Evolutionary conservation across 345 rosid genomes (phyloP).

Genomic region (Euphorbia pulcherrima): DNA sequence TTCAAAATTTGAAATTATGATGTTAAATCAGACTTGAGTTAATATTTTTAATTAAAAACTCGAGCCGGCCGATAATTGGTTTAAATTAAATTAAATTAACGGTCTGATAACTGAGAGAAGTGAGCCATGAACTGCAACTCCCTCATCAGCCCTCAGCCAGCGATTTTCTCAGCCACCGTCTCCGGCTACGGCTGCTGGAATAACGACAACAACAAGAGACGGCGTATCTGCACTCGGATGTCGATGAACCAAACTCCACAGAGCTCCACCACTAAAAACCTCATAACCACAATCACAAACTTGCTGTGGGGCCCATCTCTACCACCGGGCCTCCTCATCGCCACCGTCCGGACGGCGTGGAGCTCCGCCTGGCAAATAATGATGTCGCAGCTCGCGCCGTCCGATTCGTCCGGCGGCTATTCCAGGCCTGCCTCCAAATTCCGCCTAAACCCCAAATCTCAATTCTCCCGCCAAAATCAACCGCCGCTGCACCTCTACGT

Average conservation of each 20-base stretch:
- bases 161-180: conserved; percentile 7
- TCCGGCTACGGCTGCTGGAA: neutral
- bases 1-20: no score
- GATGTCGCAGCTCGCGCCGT: conserved; percentile 94
- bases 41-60: no score
- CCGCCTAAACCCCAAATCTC: conserved; percentile 37
- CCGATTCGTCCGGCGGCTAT: conserved; percentile 74
- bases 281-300: conserved; percentile 46
- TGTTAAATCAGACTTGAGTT: no score
- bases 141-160: conserved; percentile 21
- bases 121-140: conserved; percentile 27
- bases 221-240: conserved; percentile 40
- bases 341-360: conserved; percentile 74
- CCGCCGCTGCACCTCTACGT: conserved; percentile 72
- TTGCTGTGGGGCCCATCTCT: conserved; percentile 89
- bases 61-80: no score
- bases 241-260: conserved; percentile 21
- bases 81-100: no score
- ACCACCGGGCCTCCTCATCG: conserved; percentile 81
- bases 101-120: neutral
- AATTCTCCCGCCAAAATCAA: conserved; percentile 26
- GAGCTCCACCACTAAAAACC: conserved; percentile 17
- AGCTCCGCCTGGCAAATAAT: conserved; percentile 70
- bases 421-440: conserved; percentile 70
- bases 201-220: neutral